Conservation (phyloP, 352 stramenopile genomes). For the Phytophthora agathidicida region DNA sequence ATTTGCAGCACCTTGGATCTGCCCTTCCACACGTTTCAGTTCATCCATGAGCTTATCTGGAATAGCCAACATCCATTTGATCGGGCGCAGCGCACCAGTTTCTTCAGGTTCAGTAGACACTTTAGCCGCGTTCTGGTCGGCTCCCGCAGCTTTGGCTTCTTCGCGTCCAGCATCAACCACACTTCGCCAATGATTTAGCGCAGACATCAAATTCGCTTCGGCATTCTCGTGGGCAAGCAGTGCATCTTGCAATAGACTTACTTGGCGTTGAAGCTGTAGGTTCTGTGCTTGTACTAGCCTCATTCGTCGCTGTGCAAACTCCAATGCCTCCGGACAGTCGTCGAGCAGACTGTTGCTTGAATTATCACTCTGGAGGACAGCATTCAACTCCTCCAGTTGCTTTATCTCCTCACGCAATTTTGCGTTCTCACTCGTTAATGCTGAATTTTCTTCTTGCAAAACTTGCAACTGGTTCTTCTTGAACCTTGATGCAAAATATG, state of each 20-base stretch:
- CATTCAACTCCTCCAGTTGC: slow-evolving; percentile 50
- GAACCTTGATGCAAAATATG: slow-evolving; percentile 41
- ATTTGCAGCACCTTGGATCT: slow-evolving; percentile 30
- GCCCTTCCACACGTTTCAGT: slow-evolving; percentile 36
- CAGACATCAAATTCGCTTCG: slow-evolving; percentile 42
- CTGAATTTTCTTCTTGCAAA: slow-evolving; percentile 50
- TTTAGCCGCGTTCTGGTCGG: slow-evolving; percentile 27
- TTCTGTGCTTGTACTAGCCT: slow-evolving; percentile 61
- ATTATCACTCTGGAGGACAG: slow-evolving; percentile 39
- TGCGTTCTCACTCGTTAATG: slow-evolving; percentile 44
- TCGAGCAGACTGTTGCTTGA: slow-evolving; percentile 15
- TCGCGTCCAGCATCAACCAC: slow-evolving; percentile 48
- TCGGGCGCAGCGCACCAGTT: slow-evolving; percentile 4
- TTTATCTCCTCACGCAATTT: slow-evolving; percentile 52
- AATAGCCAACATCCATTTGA: slow-evolving; percentile 54
- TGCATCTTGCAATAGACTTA: slow-evolving; percentile 50
- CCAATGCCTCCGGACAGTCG: neutral
- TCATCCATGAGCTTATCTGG: slow-evolving; percentile 42
- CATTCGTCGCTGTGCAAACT: slow-evolving; percentile 41
- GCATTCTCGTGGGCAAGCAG: slow-evolving; percentile 37
- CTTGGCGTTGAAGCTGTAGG: slow-evolving; percentile 63
- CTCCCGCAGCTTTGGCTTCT: slow-evolving; percentile 50
- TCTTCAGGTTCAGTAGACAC: neutral
- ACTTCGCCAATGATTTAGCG: slow-evolving; percentile 44
- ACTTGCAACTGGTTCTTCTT: slow-evolving; percentile 49